These are phyloP conservation scores for Fusarium miscanthi DNA, from an alignment of 2,329 filamentous ascomycete species.

Conservation along the genomic window DNA sequence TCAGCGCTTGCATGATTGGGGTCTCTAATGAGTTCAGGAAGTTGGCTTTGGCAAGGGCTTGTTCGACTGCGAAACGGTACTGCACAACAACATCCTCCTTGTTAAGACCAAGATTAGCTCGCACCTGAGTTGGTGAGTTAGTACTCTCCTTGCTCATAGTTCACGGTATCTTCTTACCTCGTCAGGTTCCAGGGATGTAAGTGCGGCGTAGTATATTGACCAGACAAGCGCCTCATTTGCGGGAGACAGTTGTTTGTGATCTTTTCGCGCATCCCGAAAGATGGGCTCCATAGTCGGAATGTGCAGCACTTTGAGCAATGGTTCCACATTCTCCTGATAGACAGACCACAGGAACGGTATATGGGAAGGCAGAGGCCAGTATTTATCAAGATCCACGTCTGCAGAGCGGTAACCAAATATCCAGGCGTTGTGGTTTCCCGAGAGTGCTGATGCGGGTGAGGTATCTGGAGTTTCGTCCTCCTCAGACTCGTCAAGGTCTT, in stretches of 20 bases:
- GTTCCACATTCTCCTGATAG: slow-evolving; percentile 79
- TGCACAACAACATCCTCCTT: slow-evolving; percentile 59
- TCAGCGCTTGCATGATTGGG: slow-evolving; percentile 67
- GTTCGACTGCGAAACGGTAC: slow-evolving; percentile 66
- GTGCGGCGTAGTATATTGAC: slow-evolving; percentile 68
- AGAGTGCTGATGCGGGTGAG: slow-evolving; percentile 50
- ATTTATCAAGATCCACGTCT: slow-evolving; percentile 71
- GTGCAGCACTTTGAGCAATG: slow-evolving; percentile 77
- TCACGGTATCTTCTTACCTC: slow-evolving; percentile 56
- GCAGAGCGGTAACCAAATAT: slow-evolving; percentile 78
- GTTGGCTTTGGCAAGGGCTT: slow-evolving; percentile 67
- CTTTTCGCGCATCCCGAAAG: slow-evolving; percentile 69
- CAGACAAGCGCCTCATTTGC: slow-evolving; percentile 72
- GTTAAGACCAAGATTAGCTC: slow-evolving; percentile 55
- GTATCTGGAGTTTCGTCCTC: slow-evolving; percentile 67
- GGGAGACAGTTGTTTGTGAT: slow-evolving; percentile 67
- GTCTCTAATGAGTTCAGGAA: slow-evolving; percentile 69
- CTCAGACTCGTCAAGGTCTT: slow-evolving; percentile 65
- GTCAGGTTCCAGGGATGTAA: slow-evolving; percentile 69
- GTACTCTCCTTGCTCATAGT: not conserved
- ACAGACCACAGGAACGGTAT: slow-evolving; percentile 76
- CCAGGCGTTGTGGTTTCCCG: slow-evolving; percentile 74
- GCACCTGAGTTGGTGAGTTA: slow-evolving; percentile 30
- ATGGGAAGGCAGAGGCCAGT: slow-evolving; percentile 74
- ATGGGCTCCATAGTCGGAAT: slow-evolving; percentile 72